Evolutionary conservation across 2,329 filamentous ascomycete genomes (phyloP).

Genomic region (Xylariaceae sp.): DNA sequence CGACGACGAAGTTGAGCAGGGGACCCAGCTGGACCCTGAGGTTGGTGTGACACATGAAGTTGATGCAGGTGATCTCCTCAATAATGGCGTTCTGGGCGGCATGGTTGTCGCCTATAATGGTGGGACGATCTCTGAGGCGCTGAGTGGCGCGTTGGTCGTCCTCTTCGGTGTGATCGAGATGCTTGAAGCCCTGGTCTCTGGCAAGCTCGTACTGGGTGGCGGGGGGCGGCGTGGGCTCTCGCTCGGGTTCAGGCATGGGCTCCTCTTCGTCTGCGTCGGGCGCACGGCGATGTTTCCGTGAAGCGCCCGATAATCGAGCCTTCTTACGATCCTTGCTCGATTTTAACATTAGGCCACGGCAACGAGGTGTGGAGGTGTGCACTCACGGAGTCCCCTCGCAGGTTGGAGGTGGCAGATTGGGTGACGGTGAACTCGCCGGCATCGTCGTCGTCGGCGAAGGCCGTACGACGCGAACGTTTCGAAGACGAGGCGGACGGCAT

Average conservation of each 20-base stretch:
- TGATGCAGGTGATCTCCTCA: constrained; percentile 78
- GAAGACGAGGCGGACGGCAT: constrained; percentile 26
- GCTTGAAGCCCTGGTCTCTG: constrained; percentile 56
- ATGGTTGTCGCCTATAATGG: constrained; percentile 60
- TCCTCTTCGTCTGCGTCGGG: constrained; percentile 31
- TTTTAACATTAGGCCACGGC: not conserved
- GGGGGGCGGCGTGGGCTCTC: constrained; percentile 34
- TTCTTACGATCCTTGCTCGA: constrained; percentile 35
- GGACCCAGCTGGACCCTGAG: constrained; percentile 84
- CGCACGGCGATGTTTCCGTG: constrained; percentile 9
- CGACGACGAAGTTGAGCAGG: constrained; percentile 95
- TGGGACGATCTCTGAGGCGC: constrained; percentile 49
- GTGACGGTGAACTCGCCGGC: constrained; percentile 35
- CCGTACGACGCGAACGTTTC: constrained; percentile 42
- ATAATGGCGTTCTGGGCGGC: constrained; percentile 82
- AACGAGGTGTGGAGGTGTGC: not conserved
- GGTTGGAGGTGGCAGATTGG: constrained; percentile 38
- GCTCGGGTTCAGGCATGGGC: constrained; percentile 23
- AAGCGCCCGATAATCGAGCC: constrained; percentile 31
- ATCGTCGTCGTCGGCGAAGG: constrained; percentile 29
- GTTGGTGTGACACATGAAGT: constrained; percentile 93
- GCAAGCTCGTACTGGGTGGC: constrained; percentile 60
- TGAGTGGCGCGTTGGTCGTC: constrained; percentile 65
- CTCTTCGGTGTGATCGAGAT: constrained; percentile 52
- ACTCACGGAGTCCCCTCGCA: constrained; percentile 39